phyloP scores from a whole-genome alignment of 768 basidiomycete species.

The Termitomyces sp. region DNA sequence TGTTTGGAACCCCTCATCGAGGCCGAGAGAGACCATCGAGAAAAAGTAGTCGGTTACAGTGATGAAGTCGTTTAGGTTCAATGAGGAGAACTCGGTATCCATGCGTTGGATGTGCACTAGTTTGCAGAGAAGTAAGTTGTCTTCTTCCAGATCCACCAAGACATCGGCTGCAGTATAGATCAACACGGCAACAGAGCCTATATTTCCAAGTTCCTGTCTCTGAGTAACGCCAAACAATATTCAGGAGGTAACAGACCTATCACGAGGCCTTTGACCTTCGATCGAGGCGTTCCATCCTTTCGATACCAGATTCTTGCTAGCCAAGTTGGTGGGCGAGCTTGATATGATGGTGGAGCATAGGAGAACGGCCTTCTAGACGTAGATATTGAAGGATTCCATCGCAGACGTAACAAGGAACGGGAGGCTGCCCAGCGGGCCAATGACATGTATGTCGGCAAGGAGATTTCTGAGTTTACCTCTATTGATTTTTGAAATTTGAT shows the following conservation, averaged over 20 bases:
- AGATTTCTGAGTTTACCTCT: not conserved
- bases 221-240: not conserved
- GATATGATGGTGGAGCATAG: not conserved
- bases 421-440: slow-evolving; percentile 22
- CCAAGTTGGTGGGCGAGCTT: slow-evolving; percentile 17
- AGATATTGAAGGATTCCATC: slow-evolving; percentile 10
- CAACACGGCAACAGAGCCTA: not conserved
- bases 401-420: slow-evolving; percentile 19
- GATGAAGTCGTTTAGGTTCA: slow-evolving; percentile 20
- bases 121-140: not conserved
- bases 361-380: slow-evolving; percentile 6
- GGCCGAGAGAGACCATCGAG: not conserved
- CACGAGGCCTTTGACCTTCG: slow-evolving; percentile 25
- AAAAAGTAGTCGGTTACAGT: slow-evolving; percentile 21
- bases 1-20: slow-evolving; percentile 1
- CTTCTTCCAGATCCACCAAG: not conserved
- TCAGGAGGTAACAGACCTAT: slow-evolving; percentile 20
- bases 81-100: slow-evolving; percentile 19
- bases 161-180: not conserved
- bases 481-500: not conserved
- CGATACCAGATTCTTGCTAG: slow-evolving; percentile 25
- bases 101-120: slow-evolving; percentile 26
- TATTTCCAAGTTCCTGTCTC: not conserved
- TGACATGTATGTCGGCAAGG: slow-evolving; percentile 20
- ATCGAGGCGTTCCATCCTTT: slow-evolving; percentile 30